Percentiles rank a stretch among this genome's conserved stretches.
phyloP scores from a whole-genome alignment of 2,329 filamentous ascomycete species.

The Stagonosporopsis cucurbitacearum region DNA sequence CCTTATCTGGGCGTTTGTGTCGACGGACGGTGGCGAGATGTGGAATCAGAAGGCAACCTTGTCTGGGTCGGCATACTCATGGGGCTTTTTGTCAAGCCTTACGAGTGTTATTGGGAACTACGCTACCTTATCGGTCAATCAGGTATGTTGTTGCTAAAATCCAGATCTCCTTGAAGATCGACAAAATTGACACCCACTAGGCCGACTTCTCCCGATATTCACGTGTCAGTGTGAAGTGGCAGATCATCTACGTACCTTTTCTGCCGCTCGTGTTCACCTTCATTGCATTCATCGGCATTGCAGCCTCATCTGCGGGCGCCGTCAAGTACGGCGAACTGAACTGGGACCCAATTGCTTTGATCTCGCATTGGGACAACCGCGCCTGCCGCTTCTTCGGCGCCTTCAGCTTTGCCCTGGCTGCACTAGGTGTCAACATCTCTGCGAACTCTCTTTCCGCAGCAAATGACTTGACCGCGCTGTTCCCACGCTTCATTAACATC shows the following conservation, averaged over 20 bases:
- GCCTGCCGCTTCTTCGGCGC: slow-evolving; percentile 52
- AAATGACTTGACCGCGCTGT: slow-evolving; percentile 61
- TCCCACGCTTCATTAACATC: slow-evolving; percentile 62
- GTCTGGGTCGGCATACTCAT: slow-evolving; percentile 59
- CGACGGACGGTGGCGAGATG: slow-evolving; percentile 60
- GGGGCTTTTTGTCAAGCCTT: slow-evolving; percentile 59
- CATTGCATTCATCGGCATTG: slow-evolving; percentile 63
- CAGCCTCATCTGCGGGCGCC: slow-evolving; percentile 62
- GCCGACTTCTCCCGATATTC: slow-evolving; percentile 65
- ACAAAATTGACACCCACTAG: slow-evolving; percentile 40
- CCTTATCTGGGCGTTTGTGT: slow-evolving; percentile 67
- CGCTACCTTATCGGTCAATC: slow-evolving; percentile 60
- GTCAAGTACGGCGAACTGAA: slow-evolving; percentile 57
- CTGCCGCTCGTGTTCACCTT: slow-evolving; percentile 62
- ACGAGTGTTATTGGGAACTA: slow-evolving; percentile 60
- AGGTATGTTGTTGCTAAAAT: slow-evolving; percentile 32
- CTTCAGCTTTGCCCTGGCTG: slow-evolving; percentile 56
- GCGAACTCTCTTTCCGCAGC: slow-evolving; percentile 61
- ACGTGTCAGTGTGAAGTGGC: slow-evolving; percentile 56
- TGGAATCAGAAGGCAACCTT: slow-evolving; percentile 56
- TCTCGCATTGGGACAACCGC: slow-evolving; percentile 48
- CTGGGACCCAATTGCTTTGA: slow-evolving; percentile 54
- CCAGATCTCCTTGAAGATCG: accelerated
- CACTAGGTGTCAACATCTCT: slow-evolving; percentile 61
- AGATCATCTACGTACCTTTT: slow-evolving; percentile 58